Evolutionary conservation across 1,139 yeast species (phyloP).

Genomic region (Taphrina deformans): DNA sequence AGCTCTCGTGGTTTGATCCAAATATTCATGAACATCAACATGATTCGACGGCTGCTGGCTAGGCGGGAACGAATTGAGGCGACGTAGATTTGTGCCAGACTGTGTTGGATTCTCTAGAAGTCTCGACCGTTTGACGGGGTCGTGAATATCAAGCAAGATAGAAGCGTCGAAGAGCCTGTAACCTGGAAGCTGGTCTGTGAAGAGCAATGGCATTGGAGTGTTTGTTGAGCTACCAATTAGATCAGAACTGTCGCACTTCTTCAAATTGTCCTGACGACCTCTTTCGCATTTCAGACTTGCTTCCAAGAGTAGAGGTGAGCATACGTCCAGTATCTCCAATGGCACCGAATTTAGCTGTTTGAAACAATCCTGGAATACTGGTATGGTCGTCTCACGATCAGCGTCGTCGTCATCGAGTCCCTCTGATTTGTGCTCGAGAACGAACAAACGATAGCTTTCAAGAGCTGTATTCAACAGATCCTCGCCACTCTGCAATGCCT

Average conservation of each 20-base stretch:
- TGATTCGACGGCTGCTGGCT: conserved; percentile 41
- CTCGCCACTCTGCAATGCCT: not conserved
- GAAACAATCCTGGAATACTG: conserved; percentile 26
- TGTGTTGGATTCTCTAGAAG: not conserved
- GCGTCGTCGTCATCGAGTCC: not conserved
- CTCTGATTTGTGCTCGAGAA: not conserved
- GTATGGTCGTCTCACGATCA: not conserved
- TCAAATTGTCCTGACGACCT: conserved; percentile 52
- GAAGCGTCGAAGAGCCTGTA: conserved; percentile 54
- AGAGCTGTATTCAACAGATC: conserved; percentile 10
- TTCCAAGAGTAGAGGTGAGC: conserved; percentile 42
- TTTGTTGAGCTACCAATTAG: conserved; percentile 54
- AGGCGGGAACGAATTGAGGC: conserved; percentile 48
- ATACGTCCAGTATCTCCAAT: conserved; percentile 1
- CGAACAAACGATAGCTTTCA: conserved; percentile 11
- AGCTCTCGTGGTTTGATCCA: conserved; percentile 46
- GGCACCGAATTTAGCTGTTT: conserved; percentile 28
- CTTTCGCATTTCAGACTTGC: conserved; percentile 51
- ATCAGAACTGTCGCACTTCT: conserved; percentile 39
- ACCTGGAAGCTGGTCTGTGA: conserved; percentile 56
- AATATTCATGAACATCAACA: conserved; percentile 47
- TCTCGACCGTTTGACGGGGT: conserved; percentile 3
- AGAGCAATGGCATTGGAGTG: conserved; percentile 60
- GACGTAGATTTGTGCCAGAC: conserved; percentile 39
- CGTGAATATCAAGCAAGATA: conserved; percentile 38